phyloP scores from a whole-genome alignment of 2,329 filamentous ascomycete genomes.

The Tolypocladium ophioglossoides region DNA sequence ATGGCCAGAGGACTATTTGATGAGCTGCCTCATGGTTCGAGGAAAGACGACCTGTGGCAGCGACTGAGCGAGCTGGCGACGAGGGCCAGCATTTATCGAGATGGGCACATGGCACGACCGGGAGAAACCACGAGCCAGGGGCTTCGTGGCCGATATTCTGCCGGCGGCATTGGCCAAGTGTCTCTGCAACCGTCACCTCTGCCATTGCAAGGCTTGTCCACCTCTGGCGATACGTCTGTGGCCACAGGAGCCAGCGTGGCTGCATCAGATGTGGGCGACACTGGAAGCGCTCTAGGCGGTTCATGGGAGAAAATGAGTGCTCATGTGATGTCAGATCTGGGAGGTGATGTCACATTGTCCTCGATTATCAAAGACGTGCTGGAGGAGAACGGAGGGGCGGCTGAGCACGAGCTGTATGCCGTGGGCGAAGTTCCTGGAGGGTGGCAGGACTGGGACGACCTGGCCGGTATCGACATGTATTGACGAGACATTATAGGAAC shows the following conservation, averaged over 20 bases:
- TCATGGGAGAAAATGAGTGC: not conserved
- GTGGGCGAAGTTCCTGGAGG: not conserved
- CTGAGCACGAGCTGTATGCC: not conserved
- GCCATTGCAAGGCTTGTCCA: not conserved
- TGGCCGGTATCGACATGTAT: not conserved
- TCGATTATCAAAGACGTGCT: not conserved
- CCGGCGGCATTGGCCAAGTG: not conserved
- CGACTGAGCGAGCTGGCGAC: conserved; percentile 5
- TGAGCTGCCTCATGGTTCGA: conserved; percentile 1
- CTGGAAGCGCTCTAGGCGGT: not conserved
- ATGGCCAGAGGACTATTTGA: conserved; percentile 4
- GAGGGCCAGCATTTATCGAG: not conserved
- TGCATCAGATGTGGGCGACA: not conserved
- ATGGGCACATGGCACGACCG: not conserved
- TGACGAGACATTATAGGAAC: not conserved
- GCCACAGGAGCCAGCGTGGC: not conserved
- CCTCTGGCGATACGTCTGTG: not conserved
- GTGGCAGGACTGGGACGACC: conserved; percentile 1
- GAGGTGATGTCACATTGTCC: not conserved
- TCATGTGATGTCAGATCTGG: not conserved
- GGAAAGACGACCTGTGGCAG: conserved; percentile 8
- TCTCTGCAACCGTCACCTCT: not conserved
- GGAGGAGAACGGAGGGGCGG: not conserved
- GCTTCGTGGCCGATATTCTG: too few species aligned
- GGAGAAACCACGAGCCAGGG: not conserved